A percentile compares a stretch with the other conserved stretches of the same genome.
Conservation (phyloP, 176 grass and related monocot species). For the Phoenix dactylifera region DNA sequence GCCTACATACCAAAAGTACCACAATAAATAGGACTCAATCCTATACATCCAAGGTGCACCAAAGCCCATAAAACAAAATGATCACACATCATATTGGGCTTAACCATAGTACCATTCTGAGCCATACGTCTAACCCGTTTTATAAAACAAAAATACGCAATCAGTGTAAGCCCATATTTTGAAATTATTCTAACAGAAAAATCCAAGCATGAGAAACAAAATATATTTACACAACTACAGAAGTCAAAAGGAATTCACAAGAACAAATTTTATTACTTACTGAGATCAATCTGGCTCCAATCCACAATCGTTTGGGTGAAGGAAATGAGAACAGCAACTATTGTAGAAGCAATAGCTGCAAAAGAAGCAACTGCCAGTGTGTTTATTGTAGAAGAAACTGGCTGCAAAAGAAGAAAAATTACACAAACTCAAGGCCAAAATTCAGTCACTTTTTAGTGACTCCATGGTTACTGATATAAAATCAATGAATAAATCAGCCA, state of each 20-base stretch:
- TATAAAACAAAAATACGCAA: too few relatives aligned
- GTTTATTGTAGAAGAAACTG: constrained; percentile 97
- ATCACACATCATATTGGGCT: too few relatives aligned
- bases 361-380: constrained; percentile 90
- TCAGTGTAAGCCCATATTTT: too few relatives aligned
- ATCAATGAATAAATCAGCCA: background rate
- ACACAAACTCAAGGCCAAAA: background rate
- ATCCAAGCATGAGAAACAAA: background rate
- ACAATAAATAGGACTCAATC: too few relatives aligned
- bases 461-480: too few relatives aligned
- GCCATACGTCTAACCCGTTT: too few relatives aligned
- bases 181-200: too few relatives aligned
- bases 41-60: too few relatives aligned
- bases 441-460: too few relatives aligned
- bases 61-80: too few relatives aligned
- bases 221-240: background rate
- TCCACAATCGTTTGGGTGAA: constrained; percentile 70
- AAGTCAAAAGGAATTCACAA: background rate
- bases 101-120: too few relatives aligned
- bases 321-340: constrained; percentile 82
- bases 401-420: constrained; percentile 31
- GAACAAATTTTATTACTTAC: constrained; percentile 29
- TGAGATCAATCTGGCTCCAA: constrained; percentile 68
- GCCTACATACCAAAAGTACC: too few relatives aligned
- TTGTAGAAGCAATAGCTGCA: constrained; percentile 72